A percentile compares a stretch with the other conserved stretches of the same genome.
Conservation (phyloP, 139 green algal genomes). For the Tetradesmus obliquus region DNA sequence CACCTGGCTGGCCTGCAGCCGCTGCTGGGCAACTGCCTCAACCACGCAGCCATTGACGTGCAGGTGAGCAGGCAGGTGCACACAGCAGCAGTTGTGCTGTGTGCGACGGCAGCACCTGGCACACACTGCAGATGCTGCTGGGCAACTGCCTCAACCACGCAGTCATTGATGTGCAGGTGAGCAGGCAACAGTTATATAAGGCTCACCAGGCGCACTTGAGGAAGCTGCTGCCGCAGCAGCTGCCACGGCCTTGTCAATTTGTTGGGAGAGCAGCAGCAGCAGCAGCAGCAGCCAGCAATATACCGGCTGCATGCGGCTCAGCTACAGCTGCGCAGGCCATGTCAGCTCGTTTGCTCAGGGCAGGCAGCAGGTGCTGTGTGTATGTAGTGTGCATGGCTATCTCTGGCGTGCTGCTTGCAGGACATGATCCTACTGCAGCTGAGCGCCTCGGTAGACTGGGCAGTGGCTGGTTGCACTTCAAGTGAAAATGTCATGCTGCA, state of each 20-base stretch:
- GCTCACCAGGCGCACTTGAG: background rate
- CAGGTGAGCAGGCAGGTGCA: constrained; percentile 58
- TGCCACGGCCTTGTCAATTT: background rate
- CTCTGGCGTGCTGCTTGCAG: no score
- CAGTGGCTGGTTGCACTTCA: no score
- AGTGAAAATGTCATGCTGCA: no score
- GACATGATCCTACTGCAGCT: no score
- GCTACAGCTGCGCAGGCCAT: no score
- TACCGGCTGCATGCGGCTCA: no score
- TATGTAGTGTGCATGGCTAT: no score
- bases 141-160: constrained; percentile 54
- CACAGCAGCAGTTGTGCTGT: background rate
- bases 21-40: constrained; percentile 59
- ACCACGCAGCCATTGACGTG: constrained; percentile 63
- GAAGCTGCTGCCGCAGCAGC: background rate
- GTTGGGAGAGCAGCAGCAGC: background rate
- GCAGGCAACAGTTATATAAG: constrained; percentile 26
- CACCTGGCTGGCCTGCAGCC: constrained; percentile 74
- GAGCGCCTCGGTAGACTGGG: no score
- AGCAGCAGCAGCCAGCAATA: background rate
- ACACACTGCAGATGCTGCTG: constrained; percentile 54
- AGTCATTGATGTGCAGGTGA: constrained; percentile 67
- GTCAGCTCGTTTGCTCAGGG: no score
- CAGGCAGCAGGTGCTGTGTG: no score
- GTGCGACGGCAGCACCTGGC: background rate